Evolutionary conservation across 805 yeast genomes (phyloP), one percentile per base, ranked within the genome.

Genomic region (Metschnikowia koreensis): DNA sequence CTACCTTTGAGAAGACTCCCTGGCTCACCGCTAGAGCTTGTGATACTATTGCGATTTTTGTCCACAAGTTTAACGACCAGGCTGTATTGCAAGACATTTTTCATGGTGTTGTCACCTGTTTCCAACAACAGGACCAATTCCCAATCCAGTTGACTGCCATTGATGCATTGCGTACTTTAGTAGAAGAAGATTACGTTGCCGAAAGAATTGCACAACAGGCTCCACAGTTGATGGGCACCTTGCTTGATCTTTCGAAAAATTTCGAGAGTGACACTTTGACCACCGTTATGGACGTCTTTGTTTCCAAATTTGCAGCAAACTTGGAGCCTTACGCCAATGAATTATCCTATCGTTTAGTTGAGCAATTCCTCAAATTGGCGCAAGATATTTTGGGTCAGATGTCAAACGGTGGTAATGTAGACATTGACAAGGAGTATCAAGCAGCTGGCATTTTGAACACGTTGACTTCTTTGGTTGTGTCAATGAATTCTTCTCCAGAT

Each of bases 361-460:
- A 82, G 46, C 97, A 93, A 64, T 89, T 92, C 68, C 59, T 88
- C 62, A 76, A 79, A 57, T 66, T 89, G 28, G 87, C 92, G 2
- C 71, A 75, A 44, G 97, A 92, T 47, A 68, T 73, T 63, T 58
- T 62, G 41, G 67, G 65, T 36, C 58, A 51, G 44, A 60, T 74
- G n/a, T 44, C 55, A 6, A 46, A 33, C 12, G 53, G 52, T 12
- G 41, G 47, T 17, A 41, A 47, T n/a, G 28, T 47, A 17, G 60
- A 59, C 51, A 55, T 64, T 28, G 76, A 73, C 54, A 73, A 73
- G 60, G 78, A 75, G 57, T 72, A 69, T 55, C 77, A 73, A 59
- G 79, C 77, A 8, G 63, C 71, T 36, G 79, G 79, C 38, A 66
- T 74, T 16, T 64, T 75, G 56, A 71, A 64, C 54, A 75, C 78